Evolutionary conservation across 2,329 filamentous ascomycete genomes (phyloP), one percentile per base, ranked within the genome.

Genomic region (Arthroderma uncinatum): DNA sequence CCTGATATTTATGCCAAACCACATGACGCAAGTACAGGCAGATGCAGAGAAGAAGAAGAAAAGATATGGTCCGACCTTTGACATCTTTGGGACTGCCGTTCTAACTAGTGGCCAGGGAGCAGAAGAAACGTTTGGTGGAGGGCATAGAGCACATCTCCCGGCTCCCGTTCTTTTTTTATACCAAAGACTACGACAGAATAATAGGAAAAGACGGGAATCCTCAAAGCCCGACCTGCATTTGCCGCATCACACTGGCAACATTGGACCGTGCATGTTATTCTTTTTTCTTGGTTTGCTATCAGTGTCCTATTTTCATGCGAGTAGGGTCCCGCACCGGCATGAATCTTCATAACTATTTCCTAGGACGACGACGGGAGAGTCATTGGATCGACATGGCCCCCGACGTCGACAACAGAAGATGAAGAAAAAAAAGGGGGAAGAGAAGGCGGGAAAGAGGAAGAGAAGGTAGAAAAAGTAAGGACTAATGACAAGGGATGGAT

Each of bases 41-140:
- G 23, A 19, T 33, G 47, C 47, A 50, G 47, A 21, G 40, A 42
- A 47, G 14, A 50, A 50, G 23, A 50, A 50, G 47, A 33, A 50
- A 50, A 30, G 47, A 50, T 33, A 50, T 25, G 14, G 28, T 14
- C 47, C 25, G n/a, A 10, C 47, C 47, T 33, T 50, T 50, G 47
- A 50, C n/a, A 14, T 33, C 25, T 25, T 10, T 50, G 44, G 23
- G 9, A 16, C 44, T 30, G 10, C 10, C 44, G 10, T 37, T 9
- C 3, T 1, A 47, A 21, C 10, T 19, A 42, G 39, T 12, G 40
- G 40, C 40, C 5, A 10, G 9, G 19, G 19, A 23, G 40, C 40
- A 47, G 40, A 47, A 47, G 40, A 21, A 47, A 47, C 40, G 40
- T 47, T n/a, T 47, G 19, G 40, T 47, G 40, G 40, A 47, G 12